A percentile compares a stretch with the other conserved stretches of the same genome.
Evolutionary conservation across 2,329 filamentous ascomycete species (phyloP).

Genomic region (Cryphonectria carpinicola): DNA sequence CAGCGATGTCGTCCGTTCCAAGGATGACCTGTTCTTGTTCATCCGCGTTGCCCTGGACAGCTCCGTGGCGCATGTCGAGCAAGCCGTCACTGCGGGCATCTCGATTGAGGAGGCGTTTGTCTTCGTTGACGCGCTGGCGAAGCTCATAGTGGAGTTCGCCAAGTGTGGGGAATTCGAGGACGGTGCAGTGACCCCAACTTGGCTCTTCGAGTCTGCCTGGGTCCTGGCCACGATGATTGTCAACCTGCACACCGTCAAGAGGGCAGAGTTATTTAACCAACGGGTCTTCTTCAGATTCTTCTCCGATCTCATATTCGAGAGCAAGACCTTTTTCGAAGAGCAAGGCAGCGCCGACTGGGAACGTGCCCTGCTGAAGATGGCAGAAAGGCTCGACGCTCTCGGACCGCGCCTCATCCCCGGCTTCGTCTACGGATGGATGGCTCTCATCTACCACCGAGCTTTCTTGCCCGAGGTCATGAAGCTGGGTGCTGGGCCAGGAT

Average conservation of each 20-base stretch:
- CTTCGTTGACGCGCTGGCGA: slow-evolving; percentile 79
- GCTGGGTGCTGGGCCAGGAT: slow-evolving; percentile 70
- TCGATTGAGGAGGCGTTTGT: slow-evolving; percentile 61
- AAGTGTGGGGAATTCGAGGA: slow-evolving; percentile 68
- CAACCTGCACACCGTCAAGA: slow-evolving; percentile 81
- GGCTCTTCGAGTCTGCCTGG: slow-evolving; percentile 77
- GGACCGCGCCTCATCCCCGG: slow-evolving; percentile 78
- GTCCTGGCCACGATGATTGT: slow-evolving; percentile 79
- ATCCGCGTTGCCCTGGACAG: slow-evolving; percentile 80
- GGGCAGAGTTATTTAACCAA: slow-evolving; percentile 81
- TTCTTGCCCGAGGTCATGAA: slow-evolving; percentile 81
- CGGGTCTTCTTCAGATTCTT: slow-evolving; percentile 91
- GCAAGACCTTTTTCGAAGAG: slow-evolving; percentile 62
- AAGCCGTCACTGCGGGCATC: slow-evolving; percentile 64
- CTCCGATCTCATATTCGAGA: slow-evolving; percentile 78
- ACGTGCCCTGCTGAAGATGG: slow-evolving; percentile 74
- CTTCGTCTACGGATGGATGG: slow-evolving; percentile 85
- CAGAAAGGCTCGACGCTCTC: slow-evolving; percentile 71
- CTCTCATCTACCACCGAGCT: slow-evolving; percentile 79
- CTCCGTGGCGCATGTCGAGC: slow-evolving; percentile 78
- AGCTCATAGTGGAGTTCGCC: slow-evolving; percentile 76
- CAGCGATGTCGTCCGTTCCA: slow-evolving; percentile 70
- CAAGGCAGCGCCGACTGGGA: slow-evolving; percentile 63
- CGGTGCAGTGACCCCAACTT: slow-evolving; percentile 64
- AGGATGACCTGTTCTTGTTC: slow-evolving; percentile 79